Evolutionary conservation across 176 grass and related monocot species (phyloP).

Genomic region (Avena insularis): DNA sequence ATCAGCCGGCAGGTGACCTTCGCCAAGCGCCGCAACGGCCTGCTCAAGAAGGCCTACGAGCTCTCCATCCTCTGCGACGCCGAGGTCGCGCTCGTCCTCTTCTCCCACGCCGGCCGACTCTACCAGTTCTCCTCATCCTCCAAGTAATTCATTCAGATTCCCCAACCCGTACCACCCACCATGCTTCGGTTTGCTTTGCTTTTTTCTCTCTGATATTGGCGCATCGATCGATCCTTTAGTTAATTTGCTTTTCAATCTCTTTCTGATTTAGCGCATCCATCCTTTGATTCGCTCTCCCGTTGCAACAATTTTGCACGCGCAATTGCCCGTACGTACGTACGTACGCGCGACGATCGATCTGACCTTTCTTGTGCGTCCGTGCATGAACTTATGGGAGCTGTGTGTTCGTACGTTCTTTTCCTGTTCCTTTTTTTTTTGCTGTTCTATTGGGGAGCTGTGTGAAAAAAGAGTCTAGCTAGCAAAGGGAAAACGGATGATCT

Average conservation of each 20-base stretch:
- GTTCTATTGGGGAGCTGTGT: conserved; percentile 35
- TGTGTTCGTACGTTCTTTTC: conserved; percentile 27
- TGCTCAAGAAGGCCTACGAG: conserved; percentile 93
- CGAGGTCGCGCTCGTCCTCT: conserved; percentile 78
- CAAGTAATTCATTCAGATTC: conserved; percentile 34
- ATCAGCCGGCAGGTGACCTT: conserved; percentile 90
- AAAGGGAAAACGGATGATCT: background rate
- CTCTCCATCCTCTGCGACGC: conserved; percentile 84
- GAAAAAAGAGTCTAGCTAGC: conserved; percentile 36
- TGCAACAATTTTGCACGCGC: background rate
- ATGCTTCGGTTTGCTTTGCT: background rate
- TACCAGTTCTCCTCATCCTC: conserved; percentile 72
- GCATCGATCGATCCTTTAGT: background rate
- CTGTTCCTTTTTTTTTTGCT: background rate
- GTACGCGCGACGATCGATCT: conserved; percentile 23
- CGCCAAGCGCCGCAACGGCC: conserved; percentile 76
- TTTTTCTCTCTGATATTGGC: background rate
- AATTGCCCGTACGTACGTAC: background rate
- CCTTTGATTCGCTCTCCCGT: background rate
- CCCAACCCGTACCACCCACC: background rate
- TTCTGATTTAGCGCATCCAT: background rate
- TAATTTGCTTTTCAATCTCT: background rate
- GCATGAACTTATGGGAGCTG: conserved; percentile 45
- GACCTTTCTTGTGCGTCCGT: conserved; percentile 15
- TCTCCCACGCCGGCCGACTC: conserved; percentile 74